Evolutionary conservation across 306 rosid genomes (phyloP).

Genomic region (Urtica urens): DNA sequence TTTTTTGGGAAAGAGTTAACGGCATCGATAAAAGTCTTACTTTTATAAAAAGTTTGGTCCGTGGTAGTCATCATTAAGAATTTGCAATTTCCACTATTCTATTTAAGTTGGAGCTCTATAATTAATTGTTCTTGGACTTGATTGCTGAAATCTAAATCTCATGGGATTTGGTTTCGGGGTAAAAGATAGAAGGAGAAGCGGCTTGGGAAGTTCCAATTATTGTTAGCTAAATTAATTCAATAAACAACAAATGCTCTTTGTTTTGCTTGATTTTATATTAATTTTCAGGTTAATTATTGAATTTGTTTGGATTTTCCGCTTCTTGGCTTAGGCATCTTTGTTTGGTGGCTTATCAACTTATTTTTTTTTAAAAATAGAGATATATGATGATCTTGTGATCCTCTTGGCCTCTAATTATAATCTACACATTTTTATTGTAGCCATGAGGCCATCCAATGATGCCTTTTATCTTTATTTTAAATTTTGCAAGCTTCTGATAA

Average conservation of each 20-base stretch:
- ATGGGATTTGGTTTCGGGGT: not conserved
- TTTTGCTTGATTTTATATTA: not conserved
- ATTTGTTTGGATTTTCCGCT: not conserved
- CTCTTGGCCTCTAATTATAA: no score
- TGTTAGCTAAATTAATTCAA: not conserved
- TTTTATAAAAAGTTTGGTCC: no score
- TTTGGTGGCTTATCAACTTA: not conserved
- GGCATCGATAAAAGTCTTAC: no score
- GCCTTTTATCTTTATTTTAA: no score
- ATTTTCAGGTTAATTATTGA: not conserved
- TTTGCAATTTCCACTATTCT: no score
- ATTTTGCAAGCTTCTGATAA: no score
- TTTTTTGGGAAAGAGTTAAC: no score
- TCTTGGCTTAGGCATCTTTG: not conserved
- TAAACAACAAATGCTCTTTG: not conserved
- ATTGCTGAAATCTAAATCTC: constrained; percentile 1
- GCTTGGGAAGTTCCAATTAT: not conserved
- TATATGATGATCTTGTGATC: no score
- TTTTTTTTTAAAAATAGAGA: no score
- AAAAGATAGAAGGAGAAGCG: not conserved
- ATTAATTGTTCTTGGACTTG: constrained; percentile 1
- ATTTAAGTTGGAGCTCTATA: not conserved
- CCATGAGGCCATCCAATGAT: no score
- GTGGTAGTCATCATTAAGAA: no score
- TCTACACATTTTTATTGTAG: no score